Evolutionary conservation across 2,329 filamentous ascomycete species (phyloP).

Genomic region (Allantophomopsis cytisporea): DNA sequence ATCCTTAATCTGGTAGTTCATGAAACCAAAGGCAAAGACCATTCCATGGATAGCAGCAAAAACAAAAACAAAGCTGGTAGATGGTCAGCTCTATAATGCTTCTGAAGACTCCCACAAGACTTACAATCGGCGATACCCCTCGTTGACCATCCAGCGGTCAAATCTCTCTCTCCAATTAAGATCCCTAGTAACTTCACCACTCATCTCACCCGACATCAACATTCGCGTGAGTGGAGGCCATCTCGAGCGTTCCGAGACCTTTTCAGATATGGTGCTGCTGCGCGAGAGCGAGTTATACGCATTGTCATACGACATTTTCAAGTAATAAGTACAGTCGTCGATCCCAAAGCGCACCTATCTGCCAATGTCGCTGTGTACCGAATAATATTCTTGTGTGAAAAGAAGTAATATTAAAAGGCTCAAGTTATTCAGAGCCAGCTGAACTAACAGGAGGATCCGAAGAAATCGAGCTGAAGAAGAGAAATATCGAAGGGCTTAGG

Average conservation of each 20-base stretch:
- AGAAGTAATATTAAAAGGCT: conserved; percentile 8
- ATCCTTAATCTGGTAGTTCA: conserved; percentile 70
- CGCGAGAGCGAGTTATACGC: conserved; percentile 12
- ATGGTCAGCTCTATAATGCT: conserved; percentile 15
- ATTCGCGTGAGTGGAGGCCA: conserved; percentile 74
- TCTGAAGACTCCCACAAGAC: conserved; percentile 19
- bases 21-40: conserved; percentile 68
- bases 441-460: conserved; percentile 11
- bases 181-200: conserved; percentile 55
- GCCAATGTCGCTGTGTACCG: not conserved
- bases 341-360: no score
- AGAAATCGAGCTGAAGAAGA: conserved; percentile 1
- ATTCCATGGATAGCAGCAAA: conserved; percentile 63
- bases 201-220: conserved; percentile 74
- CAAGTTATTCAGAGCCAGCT: conserved; percentile 19
- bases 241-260: conserved; percentile 58
- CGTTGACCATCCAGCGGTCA: conserved; percentile 82
- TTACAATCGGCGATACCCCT: conserved; percentile 69
- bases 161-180: conserved; percentile 59
- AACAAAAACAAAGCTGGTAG: conserved; percentile 54
- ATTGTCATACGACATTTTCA: conserved; percentile 11
- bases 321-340: conserved; percentile 8
- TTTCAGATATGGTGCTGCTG: conserved; percentile 17
- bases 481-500: not conserved
- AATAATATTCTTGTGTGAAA: conserved; percentile 1